phyloP scores from a whole-genome alignment of 2,329 filamentous ascomycete genomes.

The Fonsecaea monophora region DNA sequence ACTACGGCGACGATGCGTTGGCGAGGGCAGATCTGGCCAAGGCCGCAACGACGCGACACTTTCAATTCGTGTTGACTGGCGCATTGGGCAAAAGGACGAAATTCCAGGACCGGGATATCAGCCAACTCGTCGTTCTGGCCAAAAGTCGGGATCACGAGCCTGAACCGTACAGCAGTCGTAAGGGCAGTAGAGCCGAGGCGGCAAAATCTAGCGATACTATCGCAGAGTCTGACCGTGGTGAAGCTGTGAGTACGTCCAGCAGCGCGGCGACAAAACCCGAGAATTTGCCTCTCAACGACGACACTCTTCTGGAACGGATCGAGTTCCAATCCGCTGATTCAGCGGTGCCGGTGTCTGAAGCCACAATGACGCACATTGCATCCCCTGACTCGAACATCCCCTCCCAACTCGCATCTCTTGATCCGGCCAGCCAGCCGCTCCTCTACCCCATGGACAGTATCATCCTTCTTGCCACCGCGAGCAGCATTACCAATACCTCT shows the following conservation, averaged over 20 bases:
- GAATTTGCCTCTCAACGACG: constrained; percentile 82
- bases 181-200: constrained; percentile 26
- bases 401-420: constrained; percentile 65
- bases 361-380: constrained; percentile 41
- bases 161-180: constrained; percentile 29
- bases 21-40: constrained; percentile 73
- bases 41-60: constrained; percentile 71
- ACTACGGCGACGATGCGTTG: constrained; percentile 80
- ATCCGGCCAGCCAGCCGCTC: constrained; percentile 81
- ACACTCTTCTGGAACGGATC: constrained; percentile 88
- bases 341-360: constrained; percentile 30
- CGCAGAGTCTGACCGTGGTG: constrained; percentile 24
- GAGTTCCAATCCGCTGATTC: constrained; percentile 63
- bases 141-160: constrained; percentile 65
- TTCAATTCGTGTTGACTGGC: constrained; percentile 83
- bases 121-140: constrained; percentile 89
- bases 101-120: constrained; percentile 60
- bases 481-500: constrained; percentile 88
- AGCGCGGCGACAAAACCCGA: constrained; percentile 60
- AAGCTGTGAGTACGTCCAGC: neutral
- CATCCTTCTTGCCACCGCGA: constrained; percentile 78
- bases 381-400: constrained; percentile 63
- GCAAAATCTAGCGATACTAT: constrained; percentile 30
- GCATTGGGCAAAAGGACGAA: constrained; percentile 72
- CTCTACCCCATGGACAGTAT: constrained; percentile 86